Evolutionary conservation across 768 basidiomycete species (phyloP), one percentile per base, ranked within the genome.

Genomic region (Lyophyllum semitale): DNA sequence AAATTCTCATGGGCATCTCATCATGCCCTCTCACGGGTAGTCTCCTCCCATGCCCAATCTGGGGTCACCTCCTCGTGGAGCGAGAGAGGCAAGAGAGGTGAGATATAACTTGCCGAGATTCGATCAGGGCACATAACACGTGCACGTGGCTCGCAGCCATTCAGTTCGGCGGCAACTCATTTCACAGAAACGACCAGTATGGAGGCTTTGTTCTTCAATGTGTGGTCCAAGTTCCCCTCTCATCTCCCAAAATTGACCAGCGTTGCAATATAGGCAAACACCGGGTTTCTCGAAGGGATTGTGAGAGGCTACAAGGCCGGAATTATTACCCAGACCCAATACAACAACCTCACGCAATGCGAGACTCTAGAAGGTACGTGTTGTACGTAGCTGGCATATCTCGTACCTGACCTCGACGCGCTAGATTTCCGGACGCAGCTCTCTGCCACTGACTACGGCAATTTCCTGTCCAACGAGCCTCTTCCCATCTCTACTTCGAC

Each of bases 401-500:
- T 48, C 27, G 15, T 32, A 11, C 22, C 27, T 48, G 7, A 44
- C 18, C 20, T 7, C 22, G 25, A 26, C 35, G 37, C n/a, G 4
- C 3, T 64, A 98, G 97, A 99, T 74, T 87, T 99, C 72, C 83
- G 93, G 59, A 95, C 97, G 43, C 97, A 99, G 68, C 80, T 99
- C 29, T 91, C 93, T 15, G 85, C 95, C 12, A 98, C 96, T 5
- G 97, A 99, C 75, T 99, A 99, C 70, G 95, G 95, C 66, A 96
- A 93, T 75, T 99, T 99, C 73, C 88, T 99, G 43, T 88, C 96
- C 26, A 98, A 98, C 66, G 97, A 99, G 70, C 88, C 96, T 2
- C 81, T 93, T 23, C 95, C 95, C 12, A 83, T 98, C 52, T 91
- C 93, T 52, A 97, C 96, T 8, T 88, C 93, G 8, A 95, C 93